phyloP scores from a whole-genome alignment of 768 basidiomycete genomes.

The Antrodiella citrinella region DNA sequence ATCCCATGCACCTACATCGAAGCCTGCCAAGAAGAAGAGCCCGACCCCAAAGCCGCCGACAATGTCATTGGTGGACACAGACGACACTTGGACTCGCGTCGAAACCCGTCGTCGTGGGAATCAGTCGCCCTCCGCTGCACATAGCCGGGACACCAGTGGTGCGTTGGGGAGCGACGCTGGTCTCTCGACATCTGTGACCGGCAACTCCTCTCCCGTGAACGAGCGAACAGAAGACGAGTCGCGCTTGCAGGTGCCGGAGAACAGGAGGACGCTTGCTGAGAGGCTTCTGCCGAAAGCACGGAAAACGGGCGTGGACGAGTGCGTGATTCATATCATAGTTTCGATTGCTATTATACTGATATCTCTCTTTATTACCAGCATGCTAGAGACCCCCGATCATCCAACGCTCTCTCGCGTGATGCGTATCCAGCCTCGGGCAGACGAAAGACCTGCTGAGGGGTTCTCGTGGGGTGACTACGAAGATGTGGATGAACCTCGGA shows the following conservation, averaged over 20 bases:
- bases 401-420: conserved; percentile 56
- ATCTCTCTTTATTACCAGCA: conserved; percentile 31
- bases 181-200: conserved; percentile 34
- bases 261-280: conserved; percentile 46
- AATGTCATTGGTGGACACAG: conserved; percentile 33
- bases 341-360: conserved; percentile 1
- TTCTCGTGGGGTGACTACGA: conserved; percentile 78
- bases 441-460: conserved; percentile 52
- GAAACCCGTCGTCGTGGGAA: conserved; percentile 33
- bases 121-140: conserved; percentile 1
- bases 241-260: conserved; percentile 8
- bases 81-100: conserved; percentile 70
- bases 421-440: conserved; percentile 52
- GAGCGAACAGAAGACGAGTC: conserved; percentile 26
- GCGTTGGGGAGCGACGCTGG: conserved; percentile 40
- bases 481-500: conserved; percentile 38
- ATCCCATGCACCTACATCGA: conserved; percentile 9
- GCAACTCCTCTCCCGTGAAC: conserved; percentile 29
- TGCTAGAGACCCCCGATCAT: conserved; percentile 53
- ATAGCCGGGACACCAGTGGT: conserved; percentile 12
- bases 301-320: conserved; percentile 69
- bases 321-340: conserved; percentile 19
- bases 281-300: conserved; percentile 54
- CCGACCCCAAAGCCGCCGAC: conserved; percentile 16
- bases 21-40: conserved; percentile 25